Conservation (phyloP, 257 asterid species). For the Solanum rostratum region DNA sequence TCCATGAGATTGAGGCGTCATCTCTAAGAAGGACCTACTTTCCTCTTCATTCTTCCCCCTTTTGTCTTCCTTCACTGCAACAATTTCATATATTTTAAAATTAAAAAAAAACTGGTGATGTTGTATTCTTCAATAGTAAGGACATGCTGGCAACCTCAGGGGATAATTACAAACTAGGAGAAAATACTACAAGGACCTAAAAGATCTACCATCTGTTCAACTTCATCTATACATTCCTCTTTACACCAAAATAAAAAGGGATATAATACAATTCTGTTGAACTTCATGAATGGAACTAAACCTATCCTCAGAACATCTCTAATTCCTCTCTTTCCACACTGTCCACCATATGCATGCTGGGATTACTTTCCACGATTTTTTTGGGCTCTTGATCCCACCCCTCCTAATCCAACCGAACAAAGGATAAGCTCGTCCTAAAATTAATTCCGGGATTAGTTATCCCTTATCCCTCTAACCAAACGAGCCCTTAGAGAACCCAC, state of each 20-base stretch:
- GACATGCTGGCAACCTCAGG: not conserved
- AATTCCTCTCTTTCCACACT: not conserved
- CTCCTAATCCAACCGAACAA: not conserved
- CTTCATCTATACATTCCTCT: not conserved
- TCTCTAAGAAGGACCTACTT: not conserved
- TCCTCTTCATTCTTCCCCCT: not conserved
- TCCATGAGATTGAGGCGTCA: not conserved
- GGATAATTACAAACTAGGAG: not conserved
- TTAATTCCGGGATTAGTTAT: not conserved
- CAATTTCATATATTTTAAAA: not conserved
- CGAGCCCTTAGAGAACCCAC: not conserved
- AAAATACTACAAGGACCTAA: not conserved
- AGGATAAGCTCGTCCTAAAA: not conserved
- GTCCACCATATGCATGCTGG: not conserved
- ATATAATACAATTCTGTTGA: not conserved
- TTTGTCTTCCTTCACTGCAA: not conserved
- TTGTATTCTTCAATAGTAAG: not conserved
- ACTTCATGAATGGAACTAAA: not conserved
- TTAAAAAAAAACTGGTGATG: not conserved
- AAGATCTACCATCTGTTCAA: not conserved
- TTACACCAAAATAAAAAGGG: not conserved
- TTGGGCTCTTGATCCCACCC: not conserved
- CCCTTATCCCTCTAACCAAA: not conserved
- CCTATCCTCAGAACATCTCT: not conserved
- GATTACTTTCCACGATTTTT: not conserved